Evolutionary conservation across 257 asterid species (phyloP).

Genomic region (Cordia subcordata): DNA sequence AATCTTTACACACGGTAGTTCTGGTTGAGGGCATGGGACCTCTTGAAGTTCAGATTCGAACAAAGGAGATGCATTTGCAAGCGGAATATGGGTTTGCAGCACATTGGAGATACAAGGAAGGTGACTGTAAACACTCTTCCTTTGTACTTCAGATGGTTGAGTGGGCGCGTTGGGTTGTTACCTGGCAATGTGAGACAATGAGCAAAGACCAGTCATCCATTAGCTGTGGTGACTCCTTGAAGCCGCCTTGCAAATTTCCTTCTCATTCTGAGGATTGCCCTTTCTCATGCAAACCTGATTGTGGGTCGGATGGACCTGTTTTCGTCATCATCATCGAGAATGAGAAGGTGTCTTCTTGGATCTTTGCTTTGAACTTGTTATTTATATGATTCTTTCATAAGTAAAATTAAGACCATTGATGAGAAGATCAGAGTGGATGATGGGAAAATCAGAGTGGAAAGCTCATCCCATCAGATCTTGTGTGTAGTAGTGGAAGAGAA

Average conservation of each 20-base stretch:
- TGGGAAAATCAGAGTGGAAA: no score
- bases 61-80: conserved; percentile 95
- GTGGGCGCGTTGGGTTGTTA: conserved; percentile 98
- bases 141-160: conserved; percentile 95
- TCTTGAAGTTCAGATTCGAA: conserved; percentile 91
- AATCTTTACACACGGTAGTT: conserved; percentile 86
- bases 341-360: conserved; percentile 60
- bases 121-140: conserved; percentile 67
- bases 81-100: conserved; percentile 98
- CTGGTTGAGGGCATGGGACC: conserved; percentile 67
- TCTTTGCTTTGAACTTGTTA: not conserved
- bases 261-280: conserved; percentile 74
- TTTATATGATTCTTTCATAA: no score
- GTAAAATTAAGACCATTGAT: no score
- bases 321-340: conserved; percentile 79
- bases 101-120: conserved; percentile 98
- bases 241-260: conserved; percentile 82
- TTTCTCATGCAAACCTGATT: conserved; percentile 64
- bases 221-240: conserved; percentile 39
- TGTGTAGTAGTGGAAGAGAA: no score
- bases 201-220: conserved; percentile 50
- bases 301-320: conserved; percentile 76
- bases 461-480: no score
- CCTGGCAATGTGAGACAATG: conserved; percentile 95
- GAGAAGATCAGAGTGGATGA: no score